Evolutionary conservation across 495 filamentous ascomycete genomes (phyloP), one percentile per base, ranked within the genome.

Genomic region (Aspergillus coremiiformis): DNA sequence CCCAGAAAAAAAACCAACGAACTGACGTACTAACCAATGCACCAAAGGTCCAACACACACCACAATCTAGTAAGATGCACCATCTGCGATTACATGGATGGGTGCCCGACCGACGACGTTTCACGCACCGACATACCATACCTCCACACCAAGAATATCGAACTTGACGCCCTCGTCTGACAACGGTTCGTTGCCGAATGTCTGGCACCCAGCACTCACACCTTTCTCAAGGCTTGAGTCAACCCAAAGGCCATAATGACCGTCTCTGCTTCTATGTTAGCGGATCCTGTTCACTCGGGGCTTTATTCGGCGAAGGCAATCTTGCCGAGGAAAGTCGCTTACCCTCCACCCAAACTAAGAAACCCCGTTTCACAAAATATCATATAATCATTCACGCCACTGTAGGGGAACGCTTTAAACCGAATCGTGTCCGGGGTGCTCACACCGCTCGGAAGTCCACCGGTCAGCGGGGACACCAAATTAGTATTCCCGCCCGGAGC

Each of bases 391-490:
- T 98, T 98, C 14, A 92, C 80, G 6, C 93, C 93, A 54, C 85
- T 91, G 61, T 96, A 97, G 0, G 90, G 91, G 65, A 96, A 98
- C 0, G 92, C 92, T 67, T 96, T 95, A 78, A 98, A 97, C 6
- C 89, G 83, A 58, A 95, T 85, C 26, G 83, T 75, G 27, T 85
- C 84, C 1, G 77, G 82, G 0, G 73, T 74, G 43, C 67, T 73
- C 2, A 70, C 69, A 1, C 72, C 73, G 44, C 68, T 74, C 1
- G 32, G 59, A 35, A 14, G 49, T 48, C 35, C 56, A 49, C 30
- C 56, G 21, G 22, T 57, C 54, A 56, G 64, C 58, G 53, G 53
- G n/a, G 61, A 64, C 51, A 53, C 55, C 59, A 54, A 60, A 57
- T 54, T 65, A 51, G 55, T 65, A 39, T 55, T 64, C 46, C 52